Conservation (phyloP, 768 basidiomycete genomes). For the Hypholoma sublateritium region DNA sequence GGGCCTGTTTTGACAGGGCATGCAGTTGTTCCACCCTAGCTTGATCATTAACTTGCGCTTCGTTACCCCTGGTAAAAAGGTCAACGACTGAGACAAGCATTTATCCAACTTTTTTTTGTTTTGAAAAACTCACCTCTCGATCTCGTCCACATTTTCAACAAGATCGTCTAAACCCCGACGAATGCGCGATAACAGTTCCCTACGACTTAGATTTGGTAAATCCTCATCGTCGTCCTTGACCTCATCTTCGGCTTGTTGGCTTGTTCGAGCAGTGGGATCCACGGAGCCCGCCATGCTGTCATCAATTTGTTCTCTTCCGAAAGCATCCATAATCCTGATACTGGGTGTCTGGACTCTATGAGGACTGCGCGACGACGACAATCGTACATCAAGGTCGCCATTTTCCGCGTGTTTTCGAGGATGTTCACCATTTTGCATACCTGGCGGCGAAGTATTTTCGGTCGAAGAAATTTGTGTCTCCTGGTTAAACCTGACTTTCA, state of each 20-base stretch:
- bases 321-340: constrained; percentile 71
- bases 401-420: constrained; percentile 14
- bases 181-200: constrained; percentile 57
- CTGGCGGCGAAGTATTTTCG: not conserved
- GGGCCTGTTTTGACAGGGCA: constrained; percentile 50
- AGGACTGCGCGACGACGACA: constrained; percentile 19
- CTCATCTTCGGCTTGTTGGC: constrained; percentile 21
- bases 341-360: constrained; percentile 15
- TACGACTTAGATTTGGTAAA: constrained; percentile 31
- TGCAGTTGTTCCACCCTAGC: constrained; percentile 50
- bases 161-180: constrained; percentile 59
- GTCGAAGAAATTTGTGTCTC: constrained; percentile 17
- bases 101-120: not conserved
- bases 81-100: not conserved
- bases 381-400: not conserved
- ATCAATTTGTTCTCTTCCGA: constrained; percentile 47
- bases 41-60: constrained; percentile 31
- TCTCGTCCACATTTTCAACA: constrained; percentile 52
- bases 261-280: constrained; percentile 17
- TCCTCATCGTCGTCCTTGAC: constrained; percentile 17
- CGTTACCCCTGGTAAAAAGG: constrained; percentile 8
- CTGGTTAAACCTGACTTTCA: constrained; percentile 75
- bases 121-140: constrained; percentile 49
- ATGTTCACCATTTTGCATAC: not conserved
- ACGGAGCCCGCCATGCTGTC: constrained; percentile 31